Base-by-base conservation (phyloP, 441 rosid species). In the Aquilaria agallochum region DNA sequence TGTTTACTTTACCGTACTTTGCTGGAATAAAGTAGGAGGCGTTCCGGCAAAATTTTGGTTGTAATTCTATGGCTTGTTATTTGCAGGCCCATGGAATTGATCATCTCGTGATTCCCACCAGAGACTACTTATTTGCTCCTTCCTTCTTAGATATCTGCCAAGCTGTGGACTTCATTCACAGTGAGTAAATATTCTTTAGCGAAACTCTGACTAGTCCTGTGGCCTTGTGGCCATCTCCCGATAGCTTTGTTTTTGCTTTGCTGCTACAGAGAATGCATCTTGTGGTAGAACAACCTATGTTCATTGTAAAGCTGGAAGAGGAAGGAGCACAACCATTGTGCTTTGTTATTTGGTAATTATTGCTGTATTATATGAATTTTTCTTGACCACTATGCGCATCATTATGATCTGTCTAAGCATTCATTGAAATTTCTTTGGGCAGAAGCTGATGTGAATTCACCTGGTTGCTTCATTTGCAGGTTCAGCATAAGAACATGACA, bases 281-380 rank as follows among this genome's bases (percentile, higher is more conserved):
- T 80, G 78, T 31, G 79, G 92, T 68, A 81, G 64, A 69, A 86
- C 84, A 56, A 88, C 96, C 8, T 88, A 86, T 31, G 94, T 91
- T 48, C 97, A 91, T 69, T 88, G 97, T 74, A 91, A 91, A 76
- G 95, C 95, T 66, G 95, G 95, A 57, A 81, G 92, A 2, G 94
- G 96, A 63, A 83, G 92, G 73, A 91, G 92, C 74, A 88, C 96
- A 7, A 85, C 92, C 4, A 74, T 91, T 64, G 94, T 86, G 75
- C 87, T 86, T 59, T 91, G 93, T 67, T 90, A 90, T 74, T 78
- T 90, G 95, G 97, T 74, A 76, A 61, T 55, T 53, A 61, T 66
- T 47, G 56, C 5, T 60, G 46, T 20, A 12, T 59, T 58, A 50
- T 2, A 11, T 60, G 3, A 13, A 11, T 32, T 12, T 55, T 53